phyloP scores from a whole-genome alignment of 139 green algal species.

The Chlamydomonas sp. region DNA sequence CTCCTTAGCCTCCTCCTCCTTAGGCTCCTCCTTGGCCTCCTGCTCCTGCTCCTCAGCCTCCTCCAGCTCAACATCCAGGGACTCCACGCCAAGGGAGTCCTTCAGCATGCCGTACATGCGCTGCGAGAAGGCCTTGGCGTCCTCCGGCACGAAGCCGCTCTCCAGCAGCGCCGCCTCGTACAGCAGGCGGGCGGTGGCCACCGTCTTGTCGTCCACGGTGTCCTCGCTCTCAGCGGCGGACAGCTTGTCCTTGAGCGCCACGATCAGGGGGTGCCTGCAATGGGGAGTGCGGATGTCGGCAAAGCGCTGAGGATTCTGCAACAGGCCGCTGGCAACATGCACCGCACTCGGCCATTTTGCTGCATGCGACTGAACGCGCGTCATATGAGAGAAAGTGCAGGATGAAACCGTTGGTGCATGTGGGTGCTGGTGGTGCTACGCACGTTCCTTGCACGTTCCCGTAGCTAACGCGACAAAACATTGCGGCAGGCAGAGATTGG shows the following conservation, averaged over 20 bases:
- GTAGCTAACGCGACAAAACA: not conserved
- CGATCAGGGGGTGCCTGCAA: slow-evolving; percentile 89
- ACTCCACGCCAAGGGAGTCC: slow-evolving; percentile 42
- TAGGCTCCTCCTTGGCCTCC: not conserved
- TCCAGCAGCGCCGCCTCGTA: slow-evolving; percentile 95
- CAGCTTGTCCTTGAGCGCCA: slow-evolving; percentile 81
- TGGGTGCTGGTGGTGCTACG: not conserved
- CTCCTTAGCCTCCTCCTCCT: slow-evolving; percentile 1
- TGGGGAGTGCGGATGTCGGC: not conserved
- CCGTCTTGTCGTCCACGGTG: slow-evolving; percentile 42
- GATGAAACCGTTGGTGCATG: not conserved
- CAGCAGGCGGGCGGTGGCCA: slow-evolving; percentile 78
- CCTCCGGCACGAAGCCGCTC: slow-evolving; percentile 82
- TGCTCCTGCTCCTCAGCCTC: slow-evolving; percentile 31
- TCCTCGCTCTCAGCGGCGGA: slow-evolving; percentile 45
- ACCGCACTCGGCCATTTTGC: no score
- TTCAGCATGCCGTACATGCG: slow-evolving; percentile 24
- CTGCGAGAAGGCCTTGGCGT: slow-evolving; percentile 65
- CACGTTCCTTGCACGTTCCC: not conserved
- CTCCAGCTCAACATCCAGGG: slow-evolving; percentile 26
- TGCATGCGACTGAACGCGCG: no score
- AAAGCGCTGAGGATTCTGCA: not conserved
- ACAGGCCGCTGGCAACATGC: not conserved
- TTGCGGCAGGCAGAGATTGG: not conserved
- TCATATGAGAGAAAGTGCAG: not conserved